phyloP scores from a whole-genome alignment of 176 grass and related monocot species.

The Cocos nucifera region DNA sequence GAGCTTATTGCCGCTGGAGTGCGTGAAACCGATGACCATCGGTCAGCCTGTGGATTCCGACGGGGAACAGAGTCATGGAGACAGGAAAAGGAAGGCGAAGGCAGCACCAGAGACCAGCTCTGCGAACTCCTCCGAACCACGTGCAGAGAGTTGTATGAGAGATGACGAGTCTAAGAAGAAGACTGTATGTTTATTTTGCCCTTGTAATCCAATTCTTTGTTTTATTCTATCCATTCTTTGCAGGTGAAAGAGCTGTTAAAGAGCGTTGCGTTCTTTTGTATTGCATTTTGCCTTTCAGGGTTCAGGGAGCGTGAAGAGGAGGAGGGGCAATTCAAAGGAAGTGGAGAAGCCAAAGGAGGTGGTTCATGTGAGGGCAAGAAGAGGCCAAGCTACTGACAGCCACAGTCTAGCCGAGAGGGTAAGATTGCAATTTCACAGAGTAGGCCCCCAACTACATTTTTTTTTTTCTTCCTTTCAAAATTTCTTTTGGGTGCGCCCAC shows the following conservation, averaged over 20 bases:
- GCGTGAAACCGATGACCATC: neutral
- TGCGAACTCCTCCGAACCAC: neutral
- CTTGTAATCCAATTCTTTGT: too few species aligned
- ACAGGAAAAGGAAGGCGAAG: neutral
- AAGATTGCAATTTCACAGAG: neutral
- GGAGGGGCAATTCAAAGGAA: constrained; percentile 2
- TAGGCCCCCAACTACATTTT: neutral
- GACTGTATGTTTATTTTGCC: neutral
- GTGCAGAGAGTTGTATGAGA: neutral
- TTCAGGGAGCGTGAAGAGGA: neutral
- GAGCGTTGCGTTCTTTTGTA: neutral
- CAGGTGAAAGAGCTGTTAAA: too few species aligned
- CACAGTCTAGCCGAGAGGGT: constrained; percentile 21
- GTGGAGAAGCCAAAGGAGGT: constrained; percentile 9
- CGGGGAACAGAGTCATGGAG: neutral
- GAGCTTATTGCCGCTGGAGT: neutral
- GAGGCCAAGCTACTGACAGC: constrained; percentile 19
- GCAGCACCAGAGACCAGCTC: neutral
- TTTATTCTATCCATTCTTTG: too few species aligned
- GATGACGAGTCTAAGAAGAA: neutral
- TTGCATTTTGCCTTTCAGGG: constrained; percentile 1
- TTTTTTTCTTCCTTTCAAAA: neutral
- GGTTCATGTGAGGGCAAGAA: constrained; percentile 21
- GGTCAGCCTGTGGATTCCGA: neutral
- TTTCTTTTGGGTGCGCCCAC: too few species aligned